A percentile compares a stretch with the other conserved stretches of the same genome.
phyloP scores from a whole-genome alignment of 352 stramenopile species.

The Phytophthora melonis region DNA sequence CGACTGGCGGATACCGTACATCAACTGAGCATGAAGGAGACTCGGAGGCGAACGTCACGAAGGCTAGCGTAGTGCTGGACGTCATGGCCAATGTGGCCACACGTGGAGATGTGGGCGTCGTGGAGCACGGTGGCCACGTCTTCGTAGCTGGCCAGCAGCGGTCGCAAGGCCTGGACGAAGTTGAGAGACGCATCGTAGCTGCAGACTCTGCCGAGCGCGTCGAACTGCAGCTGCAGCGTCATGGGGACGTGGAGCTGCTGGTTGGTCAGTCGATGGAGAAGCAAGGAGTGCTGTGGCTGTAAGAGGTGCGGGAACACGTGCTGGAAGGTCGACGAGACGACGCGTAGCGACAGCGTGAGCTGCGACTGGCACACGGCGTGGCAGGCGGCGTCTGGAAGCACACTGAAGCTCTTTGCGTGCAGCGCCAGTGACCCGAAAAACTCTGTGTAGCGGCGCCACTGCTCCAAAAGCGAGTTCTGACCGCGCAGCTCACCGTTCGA shows the following conservation, averaged over 20 bases:
- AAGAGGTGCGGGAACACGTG: constrained; percentile 17
- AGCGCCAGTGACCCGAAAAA: constrained; percentile 24
- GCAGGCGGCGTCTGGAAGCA: not conserved
- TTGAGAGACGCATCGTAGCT: constrained; percentile 16
- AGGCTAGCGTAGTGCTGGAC: not conserved
- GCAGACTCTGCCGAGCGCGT: constrained; percentile 10
- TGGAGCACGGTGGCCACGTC: constrained; percentile 30
- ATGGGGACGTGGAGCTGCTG: constrained; percentile 18
- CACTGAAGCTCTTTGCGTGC: constrained; percentile 5
- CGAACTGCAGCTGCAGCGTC: constrained; percentile 28
- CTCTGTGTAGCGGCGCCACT: constrained; percentile 36
- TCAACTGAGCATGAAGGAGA: not conserved
- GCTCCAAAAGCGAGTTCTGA: constrained; percentile 39
- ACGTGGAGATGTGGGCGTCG: constrained; percentile 24
- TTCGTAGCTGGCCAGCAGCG: constrained; percentile 27
- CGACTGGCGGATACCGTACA: not conserved
- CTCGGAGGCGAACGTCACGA: not conserved
- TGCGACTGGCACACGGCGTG: constrained; percentile 18
- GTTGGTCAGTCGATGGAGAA: constrained; percentile 8
- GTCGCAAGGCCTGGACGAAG: constrained; percentile 23
- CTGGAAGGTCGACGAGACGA: constrained; percentile 13
- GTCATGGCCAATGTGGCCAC: constrained; percentile 19
- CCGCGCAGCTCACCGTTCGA: constrained; percentile 20
- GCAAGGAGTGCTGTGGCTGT: constrained; percentile 5
- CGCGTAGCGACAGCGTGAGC: constrained; percentile 17